Base-by-base conservation (phyloP, 345 rosid species). In the Cardiospermum halicacabum region DNA sequence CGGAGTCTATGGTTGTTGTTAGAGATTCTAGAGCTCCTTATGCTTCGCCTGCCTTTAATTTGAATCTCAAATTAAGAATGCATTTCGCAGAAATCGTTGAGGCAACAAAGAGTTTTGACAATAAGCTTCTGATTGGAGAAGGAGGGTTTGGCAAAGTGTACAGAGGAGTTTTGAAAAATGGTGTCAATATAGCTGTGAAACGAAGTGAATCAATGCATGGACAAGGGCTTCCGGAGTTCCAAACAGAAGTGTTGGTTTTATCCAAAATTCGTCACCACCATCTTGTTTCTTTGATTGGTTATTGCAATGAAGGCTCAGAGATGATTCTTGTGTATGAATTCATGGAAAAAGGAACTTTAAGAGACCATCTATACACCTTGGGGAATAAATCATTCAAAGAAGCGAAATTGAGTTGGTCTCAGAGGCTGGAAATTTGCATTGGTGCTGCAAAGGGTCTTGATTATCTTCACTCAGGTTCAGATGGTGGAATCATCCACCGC, bases 231-330 rank as follows among this genome's bases (percentile, higher is more conserved):
- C 62, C 66, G 0, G 88, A 85, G 65, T 85, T 82, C 69, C 82
- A 74, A 37, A 82, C 85, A 0, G 88, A 81, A 71, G 76, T 85
- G 67, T 77, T 61, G 61, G 65, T 82, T 24, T 58, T 88, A 40
- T 88, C 88, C 32, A 88, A 79, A 65, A 86, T 86, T 50, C 66
- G 80, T 1, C 96, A 86, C 59, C 85, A 74, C 13, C 86, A 91
- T 58, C 88, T 91, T 0, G 89, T 86, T 36, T 81, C 97, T 9
- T 73, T 91, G 60, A 82, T 75, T 0, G 97, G 97, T 5, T 88
- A 84, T 22, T 86, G 96, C 56, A 66, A 80, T 9, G 91, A 88
- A 28, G 51, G 71, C 57, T 60, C 74, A 27, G 85, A 82, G 70
- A 82, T 85, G 91, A 85, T 82, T 36, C 72, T 82, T 48, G 84